These are phyloP conservation scores for Penicillium paneum DNA, from an alignment of 2,329 filamentous ascomycete genomes.

Conservation along the genomic window DNA sequence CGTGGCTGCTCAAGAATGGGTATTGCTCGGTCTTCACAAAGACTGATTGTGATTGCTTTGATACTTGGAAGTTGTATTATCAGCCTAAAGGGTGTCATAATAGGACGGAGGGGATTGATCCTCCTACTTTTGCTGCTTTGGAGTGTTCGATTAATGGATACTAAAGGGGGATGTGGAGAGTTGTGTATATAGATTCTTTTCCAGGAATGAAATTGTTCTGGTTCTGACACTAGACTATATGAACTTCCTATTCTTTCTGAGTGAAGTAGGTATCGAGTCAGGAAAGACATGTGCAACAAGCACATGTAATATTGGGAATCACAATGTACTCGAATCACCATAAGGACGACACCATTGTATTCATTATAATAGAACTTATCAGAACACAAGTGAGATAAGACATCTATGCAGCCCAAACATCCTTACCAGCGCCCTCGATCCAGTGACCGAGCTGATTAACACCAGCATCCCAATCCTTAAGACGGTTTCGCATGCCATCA, in stretches of 20 bases:
- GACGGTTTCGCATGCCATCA: conserved; percentile 78
- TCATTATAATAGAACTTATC: conserved; percentile 23
- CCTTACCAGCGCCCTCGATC: conserved; percentile 91
- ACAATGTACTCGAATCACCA: not conserved
- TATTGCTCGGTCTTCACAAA: not conserved
- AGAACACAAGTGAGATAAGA: conserved; percentile 7
- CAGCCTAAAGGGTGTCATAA: not conserved
- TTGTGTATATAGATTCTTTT: not conserved
- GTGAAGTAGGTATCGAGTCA: not conserved
- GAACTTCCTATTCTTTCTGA: not conserved
- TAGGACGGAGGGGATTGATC: not conserved
- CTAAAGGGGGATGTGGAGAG: not conserved
- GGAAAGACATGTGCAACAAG: not conserved
- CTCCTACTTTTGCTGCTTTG: not conserved
- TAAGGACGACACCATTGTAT: conserved; percentile 13
- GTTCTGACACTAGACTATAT: not conserved
- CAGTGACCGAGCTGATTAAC: conserved; percentile 95
- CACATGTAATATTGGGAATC: not conserved
- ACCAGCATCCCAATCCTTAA: conserved; percentile 93
- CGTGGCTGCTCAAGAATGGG: conserved; percentile 10
- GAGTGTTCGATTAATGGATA: not conserved
- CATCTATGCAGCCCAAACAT: conserved; percentile 82
- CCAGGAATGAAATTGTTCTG: not conserved
- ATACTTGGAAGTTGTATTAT: not conserved
- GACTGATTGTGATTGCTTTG: not conserved